Evolutionary conservation across 306 rosid species (phyloP).

Genomic region (Dryas drummondii): DNA sequence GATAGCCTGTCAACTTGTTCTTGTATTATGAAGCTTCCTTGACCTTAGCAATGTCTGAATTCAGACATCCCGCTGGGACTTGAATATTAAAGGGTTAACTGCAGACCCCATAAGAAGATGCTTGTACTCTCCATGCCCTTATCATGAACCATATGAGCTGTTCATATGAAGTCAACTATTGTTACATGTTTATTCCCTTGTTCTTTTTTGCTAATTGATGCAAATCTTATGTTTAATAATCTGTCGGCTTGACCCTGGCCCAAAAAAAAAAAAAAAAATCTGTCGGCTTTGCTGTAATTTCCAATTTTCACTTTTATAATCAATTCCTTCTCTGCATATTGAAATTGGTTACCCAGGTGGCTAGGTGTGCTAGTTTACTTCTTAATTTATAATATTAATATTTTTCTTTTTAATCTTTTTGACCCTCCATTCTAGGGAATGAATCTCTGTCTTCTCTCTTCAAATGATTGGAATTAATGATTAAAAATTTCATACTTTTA

Average conservation of each 20-base stretch:
- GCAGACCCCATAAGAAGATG: slow-evolving; percentile 48
- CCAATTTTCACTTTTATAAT: slow-evolving; percentile 16
- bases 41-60: slow-evolving; percentile 59
- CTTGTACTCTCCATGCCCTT: slow-evolving; percentile 60
- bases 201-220: slow-evolving; percentile 26
- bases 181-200: slow-evolving; percentile 29
- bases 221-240: slow-evolving; percentile 34
- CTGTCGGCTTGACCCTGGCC: no score
- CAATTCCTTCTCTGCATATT: slow-evolving; percentile 1
- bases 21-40: slow-evolving; percentile 52
- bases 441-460: slow-evolving; percentile 20
- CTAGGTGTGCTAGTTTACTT: slow-evolving; percentile 3
- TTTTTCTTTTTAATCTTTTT: slow-evolving; percentile 23
- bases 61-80: slow-evolving; percentile 47
- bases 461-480: slow-evolving; percentile 24
- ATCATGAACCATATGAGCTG: slow-evolving; percentile 71
- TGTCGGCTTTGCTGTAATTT: slow-evolving; percentile 63
- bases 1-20: slow-evolving; percentile 60
- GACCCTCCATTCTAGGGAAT: slow-evolving; percentile 15
- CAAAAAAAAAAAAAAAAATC: not conserved
- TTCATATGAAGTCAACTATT: slow-evolving; percentile 60
- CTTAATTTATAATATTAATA: not conserved
- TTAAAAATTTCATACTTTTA: not conserved
- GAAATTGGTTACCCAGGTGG: not conserved
- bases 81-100: slow-evolving; percentile 24